phyloP scores from a whole-genome alignment of 2,329 filamentous ascomycete species.

The Fonsecaea pugnacius region DNA sequence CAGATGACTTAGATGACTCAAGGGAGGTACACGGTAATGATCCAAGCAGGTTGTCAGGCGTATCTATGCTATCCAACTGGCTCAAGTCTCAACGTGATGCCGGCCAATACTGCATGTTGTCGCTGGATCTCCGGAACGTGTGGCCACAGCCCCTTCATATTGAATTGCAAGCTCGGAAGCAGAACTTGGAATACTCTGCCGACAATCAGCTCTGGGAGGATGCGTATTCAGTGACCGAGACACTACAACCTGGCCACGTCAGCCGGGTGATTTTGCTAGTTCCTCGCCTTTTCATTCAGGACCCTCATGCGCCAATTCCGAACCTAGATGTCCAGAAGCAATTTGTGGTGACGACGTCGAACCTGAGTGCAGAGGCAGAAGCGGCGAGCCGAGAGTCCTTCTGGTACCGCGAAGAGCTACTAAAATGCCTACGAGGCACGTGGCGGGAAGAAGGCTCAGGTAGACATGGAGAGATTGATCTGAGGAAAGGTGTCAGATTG shows the following conservation, averaged over 20 bases:
- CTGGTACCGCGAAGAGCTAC: slow-evolving; percentile 84
- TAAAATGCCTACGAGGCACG: slow-evolving; percentile 70
- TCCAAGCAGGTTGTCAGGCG: not conserved
- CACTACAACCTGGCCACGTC: slow-evolving; percentile 64
- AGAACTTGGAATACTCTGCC: slow-evolving; percentile 23
- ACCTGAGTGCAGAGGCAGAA: slow-evolving; percentile 78
- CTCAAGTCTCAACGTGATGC: slow-evolving; percentile 40
- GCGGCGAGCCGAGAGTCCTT: slow-evolving; percentile 79
- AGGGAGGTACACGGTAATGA: slow-evolving; percentile 8
- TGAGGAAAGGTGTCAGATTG: slow-evolving; percentile 72
- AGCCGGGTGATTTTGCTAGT: slow-evolving; percentile 77
- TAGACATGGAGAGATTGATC: slow-evolving; percentile 71
- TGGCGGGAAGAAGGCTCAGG: slow-evolving; percentile 69
- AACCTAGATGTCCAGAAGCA: slow-evolving; percentile 82
- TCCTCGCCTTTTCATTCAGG: slow-evolving; percentile 73
- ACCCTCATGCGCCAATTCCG: slow-evolving; percentile 77
- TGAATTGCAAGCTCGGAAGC: slow-evolving; percentile 57
- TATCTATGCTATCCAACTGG: slow-evolving; percentile 23
- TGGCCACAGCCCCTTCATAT: slow-evolving; percentile 82
- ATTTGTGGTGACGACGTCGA: slow-evolving; percentile 82
- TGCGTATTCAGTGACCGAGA: slow-evolving; percentile 47
- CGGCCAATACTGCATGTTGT: slow-evolving; percentile 73
- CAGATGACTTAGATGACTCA: slow-evolving; percentile 47
- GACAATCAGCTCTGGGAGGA: slow-evolving; percentile 18
- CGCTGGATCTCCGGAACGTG: slow-evolving; percentile 84